Base-by-base conservation (phyloP, 768 basidiomycete species). In the Phylloporus sp. region DNA sequence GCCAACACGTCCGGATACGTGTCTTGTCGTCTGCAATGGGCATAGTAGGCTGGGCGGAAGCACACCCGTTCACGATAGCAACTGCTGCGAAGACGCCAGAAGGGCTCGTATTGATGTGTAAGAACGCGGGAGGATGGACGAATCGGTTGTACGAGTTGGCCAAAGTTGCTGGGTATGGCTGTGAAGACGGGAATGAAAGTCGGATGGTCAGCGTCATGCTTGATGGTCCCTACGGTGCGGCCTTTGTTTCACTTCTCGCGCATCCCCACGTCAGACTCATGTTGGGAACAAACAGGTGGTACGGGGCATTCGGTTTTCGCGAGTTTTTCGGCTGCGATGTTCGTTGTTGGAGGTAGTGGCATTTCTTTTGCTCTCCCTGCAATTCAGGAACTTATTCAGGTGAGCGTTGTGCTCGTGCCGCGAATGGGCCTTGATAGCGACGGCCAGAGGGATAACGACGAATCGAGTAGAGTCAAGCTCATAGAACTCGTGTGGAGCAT, bases 41-140 rank as follows among this genome's bases (percentile, higher is more conserved):
- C 4, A 57, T 70, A 66, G 62, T 69, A 31, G 75, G 78, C 15
- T 77, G 79, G 71, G 64, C 75, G 1, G 83, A 90, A 58, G 65
- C 69, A 1, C 91, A 93, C 56, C 90, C 87, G 0, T 91, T 91
- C 66, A 88, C 90, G 1, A 86, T 92, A 54, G 84, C 87, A 8
- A 84, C 75, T 49, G 79, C 79, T 14, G 72, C 75, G 27, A 66
- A 67, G 22, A 71, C 71, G 7, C 67, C 71, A 13, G 81, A 84
- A 21, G 85, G 87, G 1, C 60, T 90, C 38, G 75, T 83, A 1
- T 66, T 90, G 36, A 65, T 89, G 57, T 78, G 77, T 53, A 89
- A 87, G 70, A 76, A 76, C 47, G 60, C 73, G 0, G 88, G 88
- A 1, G 66, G 68, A 6, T 91, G 85, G 83, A 86, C 86, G 17